Percentiles rank a stretch among this genome's conserved stretches.
phyloP scores from a whole-genome alignment of 2,329 filamentous ascomycete species.

The Bimuria novae-zelandiae region DNA sequence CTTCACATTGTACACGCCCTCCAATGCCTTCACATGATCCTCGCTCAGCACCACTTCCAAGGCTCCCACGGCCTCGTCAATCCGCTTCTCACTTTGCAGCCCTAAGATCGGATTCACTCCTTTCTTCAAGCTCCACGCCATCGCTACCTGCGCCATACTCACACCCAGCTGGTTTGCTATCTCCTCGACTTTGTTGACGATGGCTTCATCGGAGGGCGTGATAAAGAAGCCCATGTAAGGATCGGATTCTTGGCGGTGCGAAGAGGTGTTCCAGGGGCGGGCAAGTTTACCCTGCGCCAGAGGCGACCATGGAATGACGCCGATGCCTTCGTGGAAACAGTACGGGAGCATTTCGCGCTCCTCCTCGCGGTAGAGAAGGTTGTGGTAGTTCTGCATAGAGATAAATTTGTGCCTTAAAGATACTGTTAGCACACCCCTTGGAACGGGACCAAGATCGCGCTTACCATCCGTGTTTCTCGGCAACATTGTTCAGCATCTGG shows the following conservation, averaged over 20 bases:
- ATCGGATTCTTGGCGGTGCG: constrained; percentile 43
- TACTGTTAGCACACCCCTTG: neutral
- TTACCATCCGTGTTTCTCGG: constrained; percentile 45
- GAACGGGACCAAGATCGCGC: neutral
- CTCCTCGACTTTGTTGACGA: constrained; percentile 49
- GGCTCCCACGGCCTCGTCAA: constrained; percentile 33
- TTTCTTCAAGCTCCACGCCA: constrained; percentile 31
- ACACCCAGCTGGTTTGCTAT: constrained; percentile 44
- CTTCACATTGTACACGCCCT: constrained; percentile 34
- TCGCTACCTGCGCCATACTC: constrained; percentile 33
- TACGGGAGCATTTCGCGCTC: constrained; percentile 43
- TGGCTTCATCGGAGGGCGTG: constrained; percentile 41
- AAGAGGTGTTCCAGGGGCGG: constrained; percentile 44
- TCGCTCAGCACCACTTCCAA: constrained; percentile 23
- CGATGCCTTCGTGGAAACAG: constrained; percentile 28
- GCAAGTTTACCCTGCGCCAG: constrained; percentile 46
- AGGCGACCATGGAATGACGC: constrained; percentile 36
- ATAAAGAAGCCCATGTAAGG: constrained; percentile 19
- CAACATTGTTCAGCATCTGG: constrained; percentile 50
- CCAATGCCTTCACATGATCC: constrained; percentile 31
- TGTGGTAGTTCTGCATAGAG: constrained; percentile 55
- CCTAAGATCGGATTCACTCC: constrained; percentile 35
- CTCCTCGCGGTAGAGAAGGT: constrained; percentile 54
- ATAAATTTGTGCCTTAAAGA: constrained; percentile 48
- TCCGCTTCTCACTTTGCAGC: constrained; percentile 28